Evolutionary conservation across 176 grass and related monocot genomes (phyloP), one percentile per base, ranked within the genome.

Genomic region (Phyllostachys edulis): DNA sequence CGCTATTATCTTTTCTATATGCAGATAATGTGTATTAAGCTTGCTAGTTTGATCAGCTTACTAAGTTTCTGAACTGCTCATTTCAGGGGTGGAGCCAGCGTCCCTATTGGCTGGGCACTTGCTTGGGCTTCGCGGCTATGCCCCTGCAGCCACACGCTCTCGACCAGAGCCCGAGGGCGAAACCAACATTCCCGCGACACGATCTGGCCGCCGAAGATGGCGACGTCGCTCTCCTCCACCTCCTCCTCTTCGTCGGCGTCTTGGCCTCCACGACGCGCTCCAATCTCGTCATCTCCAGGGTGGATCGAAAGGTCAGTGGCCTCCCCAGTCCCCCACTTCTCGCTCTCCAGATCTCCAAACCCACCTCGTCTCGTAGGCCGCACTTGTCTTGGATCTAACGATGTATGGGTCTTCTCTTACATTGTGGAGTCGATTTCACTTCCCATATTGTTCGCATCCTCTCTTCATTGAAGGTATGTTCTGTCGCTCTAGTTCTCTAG

Each of bases 381-480:
- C 8, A 9, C 3, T 11, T 32, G 2, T 3, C 37, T 51, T 18
- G 65, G 71, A 84, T 88, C 90, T 90, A 63, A 78, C 51, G 61
- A 11, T 52, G 13, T 64, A 0, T 24, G 18, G 5, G 1, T 44
- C 11, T 27, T 12, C 14, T 62, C 71, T 41, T 79, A 54, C 46
- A 10, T 74, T 77, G 63, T 93, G 96, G 97, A n/a, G 86, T 94
- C 83, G 97, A 99, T 67, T 73, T 99, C 90, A 89, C 91, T 69
- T 99, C 97, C 13, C 93, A 99, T 56, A 94, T 99, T 79, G 96
- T 99, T 20, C 93, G 97, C 67, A 62, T 86, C 44, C 71, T 99
- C 46, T 80, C 88, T 61, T 89, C 86, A 70, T 59, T 99, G 72
- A 99, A 99, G 97, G 97, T 99, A 84, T 10, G 64, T 1, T 54